These are phyloP conservation scores for Yamagishiella unicocca DNA, from an alignment of 139 green algal species.

Conservation along the genomic window DNA sequence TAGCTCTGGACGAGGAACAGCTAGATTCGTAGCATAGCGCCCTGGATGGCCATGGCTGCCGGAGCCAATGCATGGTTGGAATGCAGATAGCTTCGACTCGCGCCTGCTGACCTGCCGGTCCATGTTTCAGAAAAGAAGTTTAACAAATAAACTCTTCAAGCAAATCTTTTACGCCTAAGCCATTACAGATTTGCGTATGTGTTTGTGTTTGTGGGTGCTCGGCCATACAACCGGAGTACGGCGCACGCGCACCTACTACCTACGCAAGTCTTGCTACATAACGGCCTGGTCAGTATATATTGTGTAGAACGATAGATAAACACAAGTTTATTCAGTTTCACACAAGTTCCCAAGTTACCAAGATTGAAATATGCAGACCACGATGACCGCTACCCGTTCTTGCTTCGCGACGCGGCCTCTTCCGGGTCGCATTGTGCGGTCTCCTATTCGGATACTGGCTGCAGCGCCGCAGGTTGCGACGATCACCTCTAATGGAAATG, in stretches of 20 bases:
- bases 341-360: no score
- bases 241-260: constrained; percentile 8
- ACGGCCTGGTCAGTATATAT: not conserved
- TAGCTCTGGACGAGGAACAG: no score
- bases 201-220: constrained; percentile 3
- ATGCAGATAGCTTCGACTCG: no score
- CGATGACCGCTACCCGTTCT: not conserved
- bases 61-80: no score
- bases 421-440: not conserved
- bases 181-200: not conserved
- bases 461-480: not conserved
- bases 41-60: no score
- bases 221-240: not conserved
- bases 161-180: not conserved
- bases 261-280: no score
- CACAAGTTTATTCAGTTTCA: not conserved
- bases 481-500: constrained; percentile 13
- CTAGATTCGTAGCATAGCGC: no score
- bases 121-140: no score
- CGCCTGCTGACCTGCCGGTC: no score
- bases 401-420: not conserved
- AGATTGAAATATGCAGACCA: constrained; percentile 27
- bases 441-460: not conserved
- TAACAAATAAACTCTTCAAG: no score
- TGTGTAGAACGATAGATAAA: not conserved